Percentiles rank a stretch among this genome's conserved stretches.
Conservation (phyloP, 495 filamentous ascomycete species). For the Penicillium cosmopolitanum region DNA sequence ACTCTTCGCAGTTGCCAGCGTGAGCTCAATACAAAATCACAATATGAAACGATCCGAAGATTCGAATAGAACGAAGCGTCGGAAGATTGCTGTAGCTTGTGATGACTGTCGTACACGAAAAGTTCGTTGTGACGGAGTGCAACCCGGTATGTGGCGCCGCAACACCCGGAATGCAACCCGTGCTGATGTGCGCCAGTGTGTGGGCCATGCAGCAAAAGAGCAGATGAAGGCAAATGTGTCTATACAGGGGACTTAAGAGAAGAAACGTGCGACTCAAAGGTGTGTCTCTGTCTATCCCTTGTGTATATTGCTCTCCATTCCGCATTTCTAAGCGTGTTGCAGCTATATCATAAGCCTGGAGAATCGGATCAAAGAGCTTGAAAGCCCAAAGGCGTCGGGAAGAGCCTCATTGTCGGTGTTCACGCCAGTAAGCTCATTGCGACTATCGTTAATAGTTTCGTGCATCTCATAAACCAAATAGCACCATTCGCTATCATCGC, state of each 20-base stretch:
- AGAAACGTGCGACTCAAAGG: slow-evolving; percentile 33
- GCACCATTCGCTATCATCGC: slow-evolving; percentile 9
- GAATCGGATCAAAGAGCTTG: slow-evolving; percentile 34
- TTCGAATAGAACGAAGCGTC: slow-evolving; percentile 28
- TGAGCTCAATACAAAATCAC: neutral
- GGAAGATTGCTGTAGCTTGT: slow-evolving; percentile 43
- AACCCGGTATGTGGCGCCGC: slow-evolving; percentile 34
- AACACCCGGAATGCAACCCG: slow-evolving; percentile 23
- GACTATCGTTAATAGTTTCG: neutral
- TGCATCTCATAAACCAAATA: neutral
- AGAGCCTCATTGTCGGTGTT: slow-evolving; percentile 11
- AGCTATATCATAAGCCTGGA: slow-evolving; percentile 37
- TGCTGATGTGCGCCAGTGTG: slow-evolving; percentile 30
- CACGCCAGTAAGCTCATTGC: slow-evolving; percentile 12
- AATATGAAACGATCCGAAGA: slow-evolving; percentile 2
- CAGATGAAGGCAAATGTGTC: slow-evolving; percentile 27
- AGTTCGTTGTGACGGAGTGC: slow-evolving; percentile 42
- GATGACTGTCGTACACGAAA: slow-evolving; percentile 43
- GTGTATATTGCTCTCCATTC: neutral
- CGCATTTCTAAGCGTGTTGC: neutral
- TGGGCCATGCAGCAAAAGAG: slow-evolving; percentile 38
- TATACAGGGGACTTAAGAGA: slow-evolving; percentile 41
- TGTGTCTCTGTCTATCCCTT: slow-evolving; percentile 9
- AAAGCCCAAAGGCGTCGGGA: slow-evolving; percentile 21
- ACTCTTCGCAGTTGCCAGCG: neutral